phyloP scores from a whole-genome alignment of 2,329 filamentous ascomycete species.

The Amauroascus niger region DNA sequence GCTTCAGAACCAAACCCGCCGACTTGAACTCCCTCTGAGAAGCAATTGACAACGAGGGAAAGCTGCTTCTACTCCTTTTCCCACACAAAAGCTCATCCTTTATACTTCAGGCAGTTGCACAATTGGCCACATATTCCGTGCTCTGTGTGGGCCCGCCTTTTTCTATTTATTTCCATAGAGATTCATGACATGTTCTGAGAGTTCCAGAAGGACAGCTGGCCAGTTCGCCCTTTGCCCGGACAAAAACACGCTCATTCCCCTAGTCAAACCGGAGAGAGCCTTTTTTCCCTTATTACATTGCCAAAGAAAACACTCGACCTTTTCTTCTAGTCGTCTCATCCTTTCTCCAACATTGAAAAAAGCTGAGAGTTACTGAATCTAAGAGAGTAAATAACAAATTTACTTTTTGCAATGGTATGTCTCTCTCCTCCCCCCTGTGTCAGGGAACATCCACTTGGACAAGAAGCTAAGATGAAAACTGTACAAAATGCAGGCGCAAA shows the following conservation, averaged over 20 bases:
- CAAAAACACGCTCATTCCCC: too few species aligned
- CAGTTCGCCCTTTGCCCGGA: neutral
- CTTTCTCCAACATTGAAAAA: neutral
- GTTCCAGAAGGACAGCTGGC: neutral
- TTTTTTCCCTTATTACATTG: neutral
- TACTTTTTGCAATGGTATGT: neutral
- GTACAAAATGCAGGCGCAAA: conserved; percentile 48
- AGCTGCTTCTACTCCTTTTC: too few species aligned
- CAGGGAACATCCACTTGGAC: neutral
- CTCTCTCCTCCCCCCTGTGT: neutral
- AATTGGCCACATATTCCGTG: too few species aligned
- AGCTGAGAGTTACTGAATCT: neutral
- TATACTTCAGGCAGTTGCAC: too few species aligned
- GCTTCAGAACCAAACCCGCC: too few species aligned
- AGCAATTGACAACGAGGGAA: too few species aligned
- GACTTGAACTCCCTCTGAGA: too few species aligned
- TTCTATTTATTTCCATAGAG: too few species aligned
- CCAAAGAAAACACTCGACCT: neutral
- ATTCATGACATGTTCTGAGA: neutral
- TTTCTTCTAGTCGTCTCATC: neutral
- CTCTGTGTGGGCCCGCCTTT: too few species aligned
- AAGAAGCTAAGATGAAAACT: neutral
- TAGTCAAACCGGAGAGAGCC: neutral
- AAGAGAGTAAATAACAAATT: neutral
- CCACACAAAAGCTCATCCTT: too few species aligned